These are phyloP conservation scores for Blastobotrys ciferrii DNA, from an alignment of 1,139 yeast genomes.

Conservation along the genomic window DNA sequence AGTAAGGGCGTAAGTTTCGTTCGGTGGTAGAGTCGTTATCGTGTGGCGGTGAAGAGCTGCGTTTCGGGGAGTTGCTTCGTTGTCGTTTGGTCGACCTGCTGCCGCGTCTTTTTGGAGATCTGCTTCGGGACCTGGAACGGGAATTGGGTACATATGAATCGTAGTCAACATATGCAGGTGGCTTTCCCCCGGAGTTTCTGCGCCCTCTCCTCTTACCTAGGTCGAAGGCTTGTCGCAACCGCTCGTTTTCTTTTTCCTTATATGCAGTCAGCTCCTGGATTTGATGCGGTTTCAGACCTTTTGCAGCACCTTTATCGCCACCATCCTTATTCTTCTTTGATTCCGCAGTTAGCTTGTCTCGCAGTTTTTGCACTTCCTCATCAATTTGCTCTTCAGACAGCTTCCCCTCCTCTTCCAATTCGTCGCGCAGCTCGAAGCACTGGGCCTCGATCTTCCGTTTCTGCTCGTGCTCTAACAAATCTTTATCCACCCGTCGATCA, in stretches of 20 bases:
- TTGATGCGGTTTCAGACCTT: constrained; percentile 18
- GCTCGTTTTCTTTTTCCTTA: constrained; percentile 24
- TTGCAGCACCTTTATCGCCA: background rate
- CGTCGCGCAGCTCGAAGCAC: constrained; percentile 55
- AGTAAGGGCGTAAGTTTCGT: background rate
- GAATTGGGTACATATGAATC: background rate
- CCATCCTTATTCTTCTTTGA: background rate
- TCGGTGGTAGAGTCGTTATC: background rate
- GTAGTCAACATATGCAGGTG: background rate
- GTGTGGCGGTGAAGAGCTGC: background rate
- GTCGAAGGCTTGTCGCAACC: constrained; percentile 20
- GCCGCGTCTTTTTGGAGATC: background rate
- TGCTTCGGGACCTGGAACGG: background rate
- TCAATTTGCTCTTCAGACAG: constrained; percentile 37
- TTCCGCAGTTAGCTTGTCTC: constrained; percentile 25
- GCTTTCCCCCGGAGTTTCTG: background rate
- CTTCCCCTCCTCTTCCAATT: constrained; percentile 50
- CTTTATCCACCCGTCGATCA: constrained; percentile 37
- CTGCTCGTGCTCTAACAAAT: constrained; percentile 46
- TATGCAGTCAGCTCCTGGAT: constrained; percentile 24
- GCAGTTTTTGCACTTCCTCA: constrained; percentile 31
- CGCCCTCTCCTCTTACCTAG: constrained; percentile 4
- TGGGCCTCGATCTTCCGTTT: constrained; percentile 52
- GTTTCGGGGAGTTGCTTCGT: background rate
- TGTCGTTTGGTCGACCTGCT: constrained; percentile 5